Conservation (phyloP, 1,284 basidiomycete species). For the Moniliophthora roreri region DNA sequence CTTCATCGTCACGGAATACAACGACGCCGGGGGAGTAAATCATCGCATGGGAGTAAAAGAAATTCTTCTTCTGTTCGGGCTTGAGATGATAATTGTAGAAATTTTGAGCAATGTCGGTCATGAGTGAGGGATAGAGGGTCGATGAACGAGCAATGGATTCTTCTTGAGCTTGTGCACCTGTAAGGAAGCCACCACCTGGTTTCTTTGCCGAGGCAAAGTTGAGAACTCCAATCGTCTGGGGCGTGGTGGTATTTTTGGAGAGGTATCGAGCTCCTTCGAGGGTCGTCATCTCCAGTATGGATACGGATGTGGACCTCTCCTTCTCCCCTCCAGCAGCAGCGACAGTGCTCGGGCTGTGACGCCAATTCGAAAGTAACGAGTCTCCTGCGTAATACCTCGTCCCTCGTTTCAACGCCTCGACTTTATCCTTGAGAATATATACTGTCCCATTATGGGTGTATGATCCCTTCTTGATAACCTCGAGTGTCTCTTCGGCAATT, state of each 20-base stretch:
- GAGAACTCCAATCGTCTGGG: slow-evolving; percentile 49
- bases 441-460: slow-evolving; percentile 21
- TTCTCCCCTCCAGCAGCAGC: neutral
- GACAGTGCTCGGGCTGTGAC: neutral
- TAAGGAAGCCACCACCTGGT: slow-evolving; percentile 68
- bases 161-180: slow-evolving; percentile 69
- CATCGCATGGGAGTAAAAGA: slow-evolving; percentile 67
- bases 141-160: slow-evolving; percentile 72
- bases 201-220: slow-evolving; percentile 72
- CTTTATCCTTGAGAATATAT: slow-evolving; percentile 26
- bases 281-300: slow-evolving; percentile 52
- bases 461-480: slow-evolving; percentile 32
- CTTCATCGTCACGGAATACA: slow-evolving; percentile 57
- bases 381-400: slow-evolving; percentile 35
- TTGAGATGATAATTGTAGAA: slow-evolving; percentile 60
- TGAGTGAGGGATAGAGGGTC: slow-evolving; percentile 59
- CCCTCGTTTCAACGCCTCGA: slow-evolving; percentile 24
- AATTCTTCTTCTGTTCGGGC: slow-evolving; percentile 39
- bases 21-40: slow-evolving; percentile 60
- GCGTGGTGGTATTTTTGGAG: slow-evolving; percentile 16
- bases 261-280: slow-evolving; percentile 46
- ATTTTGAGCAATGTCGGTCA: slow-evolving; percentile 46
- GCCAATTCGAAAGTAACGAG: slow-evolving; percentile 28
- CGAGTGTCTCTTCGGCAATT: slow-evolving; percentile 34
- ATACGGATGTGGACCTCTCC: slow-evolving; percentile 28